Conservation (phyloP, 2,329 filamentous ascomycete genomes). For the Rutstroemia sp. region DNA sequence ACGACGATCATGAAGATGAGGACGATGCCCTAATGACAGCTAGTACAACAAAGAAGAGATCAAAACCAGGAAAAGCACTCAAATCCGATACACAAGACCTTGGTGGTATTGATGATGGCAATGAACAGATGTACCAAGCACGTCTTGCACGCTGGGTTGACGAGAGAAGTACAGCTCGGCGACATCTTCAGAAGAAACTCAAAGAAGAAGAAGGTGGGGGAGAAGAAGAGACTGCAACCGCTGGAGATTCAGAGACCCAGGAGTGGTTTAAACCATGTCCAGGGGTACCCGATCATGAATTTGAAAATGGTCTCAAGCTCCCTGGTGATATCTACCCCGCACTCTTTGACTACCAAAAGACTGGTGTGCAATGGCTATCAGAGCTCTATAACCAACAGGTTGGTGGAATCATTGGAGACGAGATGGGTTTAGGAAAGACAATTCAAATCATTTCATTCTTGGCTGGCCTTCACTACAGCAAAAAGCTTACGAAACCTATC, state of each 20-base stretch:
- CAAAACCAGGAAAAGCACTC: constrained; percentile 15
- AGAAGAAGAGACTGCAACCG: constrained; percentile 37
- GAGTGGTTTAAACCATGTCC: constrained; percentile 89
- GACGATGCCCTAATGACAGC: constrained; percentile 35
- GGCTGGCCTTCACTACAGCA: constrained; percentile 87
- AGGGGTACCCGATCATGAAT: constrained; percentile 64
- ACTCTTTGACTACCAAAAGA: constrained; percentile 95
- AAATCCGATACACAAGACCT: constrained; percentile 30
- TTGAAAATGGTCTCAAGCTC: constrained; percentile 67
- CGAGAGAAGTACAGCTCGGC: constrained; percentile 52
- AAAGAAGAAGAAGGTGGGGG: constrained; percentile 31
- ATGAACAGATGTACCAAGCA: constrained; percentile 71
- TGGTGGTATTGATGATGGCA: constrained; percentile 69
- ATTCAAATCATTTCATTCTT: constrained; percentile 61
- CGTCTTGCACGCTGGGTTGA: constrained; percentile 70
- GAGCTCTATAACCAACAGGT: constrained; percentile 85
- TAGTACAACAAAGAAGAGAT: constrained; percentile 32
- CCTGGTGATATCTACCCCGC: constrained; percentile 91
- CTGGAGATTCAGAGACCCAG: constrained; percentile 34
- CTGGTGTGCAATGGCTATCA: constrained; percentile 91
- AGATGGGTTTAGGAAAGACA: constrained; percentile 99
- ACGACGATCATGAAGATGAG: constrained; percentile 21
- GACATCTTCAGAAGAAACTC: constrained; percentile 29
- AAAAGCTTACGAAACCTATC: constrained; percentile 72
- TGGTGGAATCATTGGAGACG: constrained; percentile 91